Conservation (phyloP, 129 eudicot species). For the Kitagawia praeruptora region DNA sequence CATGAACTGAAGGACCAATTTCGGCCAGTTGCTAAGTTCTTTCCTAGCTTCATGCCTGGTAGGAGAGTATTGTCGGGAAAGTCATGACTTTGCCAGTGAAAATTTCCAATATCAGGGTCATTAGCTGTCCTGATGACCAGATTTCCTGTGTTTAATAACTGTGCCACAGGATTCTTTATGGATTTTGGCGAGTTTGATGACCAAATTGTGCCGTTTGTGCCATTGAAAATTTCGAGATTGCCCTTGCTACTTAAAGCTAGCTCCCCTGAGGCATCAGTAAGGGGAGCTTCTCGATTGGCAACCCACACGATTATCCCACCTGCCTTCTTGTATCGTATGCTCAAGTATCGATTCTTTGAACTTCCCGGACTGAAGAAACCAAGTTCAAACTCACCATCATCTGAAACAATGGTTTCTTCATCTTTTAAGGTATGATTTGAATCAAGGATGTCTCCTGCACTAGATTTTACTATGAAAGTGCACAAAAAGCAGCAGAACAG, state of each 20-base stretch:
- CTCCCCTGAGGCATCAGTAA: background rate
- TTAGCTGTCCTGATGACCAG: conserved; percentile 6
- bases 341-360: conserved; percentile 14
- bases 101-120: background rate
- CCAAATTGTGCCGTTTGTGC: conserved; percentile 14
- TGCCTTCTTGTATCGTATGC: conserved; percentile 16
- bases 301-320: conserved; percentile 13
- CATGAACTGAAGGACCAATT: conserved; percentile 1
- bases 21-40: background rate
- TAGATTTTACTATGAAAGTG: background rate
- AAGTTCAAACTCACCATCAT: conserved; percentile 7
- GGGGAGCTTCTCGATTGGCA: conserved; percentile 20
- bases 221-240: background rate
- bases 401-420: conserved; percentile 17
- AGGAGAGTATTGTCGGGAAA: conserved; percentile 5
- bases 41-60: conserved; percentile 8
- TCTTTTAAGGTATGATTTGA: conserved; percentile 2
- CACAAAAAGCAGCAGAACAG: background rate
- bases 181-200: conserved; percentile 7
- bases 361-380: conserved; percentile 12
- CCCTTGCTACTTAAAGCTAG: conserved; percentile 3
- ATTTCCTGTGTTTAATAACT: conserved; percentile 16
- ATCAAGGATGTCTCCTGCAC: background rate
- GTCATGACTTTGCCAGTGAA: conserved; percentile 16
- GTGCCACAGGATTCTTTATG: background rate